Evolutionary conservation across 2,329 filamentous ascomycete species (phyloP).

Genomic region (Ilyonectria destructans): DNA sequence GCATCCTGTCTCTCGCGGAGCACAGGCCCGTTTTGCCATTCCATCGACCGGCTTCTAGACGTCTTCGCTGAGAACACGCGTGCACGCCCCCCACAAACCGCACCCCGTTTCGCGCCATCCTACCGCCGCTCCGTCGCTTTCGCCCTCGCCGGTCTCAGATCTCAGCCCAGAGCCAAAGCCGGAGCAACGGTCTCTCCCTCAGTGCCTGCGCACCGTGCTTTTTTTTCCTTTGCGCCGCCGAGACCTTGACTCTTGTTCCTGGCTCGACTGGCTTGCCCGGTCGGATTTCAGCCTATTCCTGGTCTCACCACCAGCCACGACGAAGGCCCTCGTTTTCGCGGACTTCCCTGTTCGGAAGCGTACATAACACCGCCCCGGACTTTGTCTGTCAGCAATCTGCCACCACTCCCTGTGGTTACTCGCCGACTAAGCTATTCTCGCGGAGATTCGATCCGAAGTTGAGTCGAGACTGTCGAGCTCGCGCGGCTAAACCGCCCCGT

Average conservation of each 20-base stretch:
- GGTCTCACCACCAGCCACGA: slow-evolving; percentile 11
- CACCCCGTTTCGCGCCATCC: slow-evolving; percentile 28
- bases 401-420: slow-evolving; percentile 5
- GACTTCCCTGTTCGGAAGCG: slow-evolving; percentile 8
- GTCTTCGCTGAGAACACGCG: slow-evolving; percentile 8
- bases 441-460: slow-evolving; percentile 10
- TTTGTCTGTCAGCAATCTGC: neutral
- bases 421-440: slow-evolving; percentile 2
- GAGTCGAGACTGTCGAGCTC: slow-evolving; percentile 16
- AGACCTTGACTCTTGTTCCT: slow-evolving; percentile 1
- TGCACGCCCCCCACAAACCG: slow-evolving; percentile 18
- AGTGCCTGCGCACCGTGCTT: slow-evolving; percentile 25
- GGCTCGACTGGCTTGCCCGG: neutral
- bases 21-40: slow-evolving; percentile 16
- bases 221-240: neutral
- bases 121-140: slow-evolving; percentile 36
- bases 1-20: neutral
- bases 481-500: slow-evolving; percentile 19
- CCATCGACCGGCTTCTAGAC: slow-evolving; percentile 31
- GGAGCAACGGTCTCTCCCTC: slow-evolving; percentile 13
- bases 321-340: slow-evolving; percentile 10
- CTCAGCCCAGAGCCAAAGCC: slow-evolving; percentile 44
- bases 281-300: neutral
- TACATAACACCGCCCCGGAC: slow-evolving; percentile 1
- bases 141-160: slow-evolving; percentile 48